A percentile compares a stretch with the other conserved stretches of the same genome.
phyloP scores from a whole-genome alignment of 257 asterid genomes.

The Solanum pennellii region DNA sequence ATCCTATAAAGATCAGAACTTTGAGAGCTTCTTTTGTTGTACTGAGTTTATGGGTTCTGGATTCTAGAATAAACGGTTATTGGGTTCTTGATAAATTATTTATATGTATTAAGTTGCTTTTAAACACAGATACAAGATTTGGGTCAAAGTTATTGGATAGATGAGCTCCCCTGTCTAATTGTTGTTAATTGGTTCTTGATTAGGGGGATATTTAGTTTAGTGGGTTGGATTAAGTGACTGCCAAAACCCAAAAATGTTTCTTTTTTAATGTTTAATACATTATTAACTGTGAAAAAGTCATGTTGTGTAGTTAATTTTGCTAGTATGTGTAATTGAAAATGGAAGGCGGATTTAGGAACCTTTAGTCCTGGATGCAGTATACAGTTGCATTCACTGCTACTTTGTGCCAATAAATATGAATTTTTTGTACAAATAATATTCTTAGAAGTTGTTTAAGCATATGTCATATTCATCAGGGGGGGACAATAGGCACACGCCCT shows the following conservation, averaged over 20 bases:
- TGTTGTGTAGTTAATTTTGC: neutral
- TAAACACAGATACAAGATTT: neutral
- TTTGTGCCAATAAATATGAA: neutral
- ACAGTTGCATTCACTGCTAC: neutral
- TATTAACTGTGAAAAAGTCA: neutral
- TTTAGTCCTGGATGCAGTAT: neutral
- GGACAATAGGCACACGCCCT: no score
- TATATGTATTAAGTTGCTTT: neutral
- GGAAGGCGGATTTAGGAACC: neutral
- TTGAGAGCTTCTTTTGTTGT: neutral
- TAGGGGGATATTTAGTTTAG: neutral
- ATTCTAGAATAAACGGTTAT: neutral
- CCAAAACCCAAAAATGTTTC: neutral
- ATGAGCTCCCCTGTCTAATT: no score
- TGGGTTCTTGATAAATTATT: neutral
- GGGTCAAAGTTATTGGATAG: neutral
- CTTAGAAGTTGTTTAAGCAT: neutral
- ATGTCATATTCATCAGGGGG: neutral
- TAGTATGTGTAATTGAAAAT: neutral
- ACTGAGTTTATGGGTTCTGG: neutral
- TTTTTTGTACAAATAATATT: neutral
- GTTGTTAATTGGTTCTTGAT: neutral
- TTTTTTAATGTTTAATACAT: neutral
- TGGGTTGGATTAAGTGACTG: neutral
- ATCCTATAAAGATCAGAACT: neutral